A percentile compares a stretch with the other conserved stretches of the same genome.
Conservation (phyloP, 2,329 filamentous ascomycete genomes). For the Monosporascus sp. region DNA sequence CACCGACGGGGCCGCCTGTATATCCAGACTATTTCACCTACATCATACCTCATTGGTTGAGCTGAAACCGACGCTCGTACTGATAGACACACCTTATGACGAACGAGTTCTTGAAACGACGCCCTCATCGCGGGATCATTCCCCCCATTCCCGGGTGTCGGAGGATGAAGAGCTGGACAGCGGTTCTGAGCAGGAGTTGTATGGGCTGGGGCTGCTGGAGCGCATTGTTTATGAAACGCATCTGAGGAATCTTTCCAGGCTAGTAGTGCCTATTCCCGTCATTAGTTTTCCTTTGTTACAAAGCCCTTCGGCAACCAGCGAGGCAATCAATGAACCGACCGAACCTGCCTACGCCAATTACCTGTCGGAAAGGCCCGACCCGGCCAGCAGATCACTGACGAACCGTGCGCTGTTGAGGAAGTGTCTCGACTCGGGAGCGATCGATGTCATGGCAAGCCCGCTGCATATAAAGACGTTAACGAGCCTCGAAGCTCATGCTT, state of each 20-base stretch:
- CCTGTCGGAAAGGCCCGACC: constrained; percentile 15
- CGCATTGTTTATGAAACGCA: constrained; percentile 55
- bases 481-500: constrained; percentile 75
- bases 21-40: constrained; percentile 47
- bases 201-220: constrained; percentile 50
- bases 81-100: constrained; percentile 52
- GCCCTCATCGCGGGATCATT: constrained; percentile 36
- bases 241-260: constrained; percentile 49
- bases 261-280: constrained; percentile 52
- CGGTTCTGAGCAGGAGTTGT: constrained; percentile 43
- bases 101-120: constrained; percentile 36
- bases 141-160: constrained; percentile 36
- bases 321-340: constrained; percentile 19
- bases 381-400: constrained; percentile 29
- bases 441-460: constrained; percentile 80
- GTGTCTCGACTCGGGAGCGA: constrained; percentile 80
- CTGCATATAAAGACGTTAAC: constrained; percentile 69
- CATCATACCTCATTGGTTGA: constrained; percentile 48
- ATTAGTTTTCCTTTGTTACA: constrained; percentile 35
- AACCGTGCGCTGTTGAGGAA: constrained; percentile 52
- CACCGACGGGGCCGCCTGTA: constrained; percentile 46
- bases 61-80: constrained; percentile 50
- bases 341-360: constrained; percentile 19
- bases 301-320: constrained; percentile 24
- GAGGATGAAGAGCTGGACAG: constrained; percentile 34